These are phyloP conservation scores for Fusarium anguioides DNA, from an alignment of 2,329 filamentous ascomycete species.

Conservation along the genomic window DNA sequence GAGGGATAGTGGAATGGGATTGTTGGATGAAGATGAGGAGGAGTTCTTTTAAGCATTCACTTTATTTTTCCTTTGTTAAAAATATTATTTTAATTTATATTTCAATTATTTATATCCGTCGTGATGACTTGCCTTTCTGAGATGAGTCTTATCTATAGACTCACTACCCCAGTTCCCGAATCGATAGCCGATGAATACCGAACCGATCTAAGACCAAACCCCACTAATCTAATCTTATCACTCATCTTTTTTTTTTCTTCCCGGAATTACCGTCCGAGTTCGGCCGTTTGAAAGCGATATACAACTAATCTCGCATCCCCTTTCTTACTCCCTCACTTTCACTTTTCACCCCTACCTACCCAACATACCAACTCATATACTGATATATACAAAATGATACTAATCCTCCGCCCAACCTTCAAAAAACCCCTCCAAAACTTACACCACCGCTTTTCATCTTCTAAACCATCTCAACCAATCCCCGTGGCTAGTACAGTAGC, in stretches of 20 bases:
- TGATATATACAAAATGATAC: slow-evolving; percentile 2
- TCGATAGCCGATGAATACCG: slow-evolving; percentile 26
- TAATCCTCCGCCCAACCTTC: slow-evolving; percentile 33
- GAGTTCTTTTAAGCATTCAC: slow-evolving; percentile 44
- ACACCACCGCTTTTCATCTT: slow-evolving; percentile 35
- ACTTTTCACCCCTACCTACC: not conserved
- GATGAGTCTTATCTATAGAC: not conserved
- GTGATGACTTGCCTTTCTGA: slow-evolving; percentile 54
- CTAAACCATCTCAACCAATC: slow-evolving; percentile 25
- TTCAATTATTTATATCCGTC: not conserved
- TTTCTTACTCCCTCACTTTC: too few species aligned
- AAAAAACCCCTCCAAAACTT: slow-evolving; percentile 26
- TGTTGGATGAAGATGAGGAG: slow-evolving; percentile 65
- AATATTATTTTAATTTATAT: not conserved
- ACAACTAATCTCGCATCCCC: slow-evolving; percentile 10
- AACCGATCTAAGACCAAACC: not conserved
- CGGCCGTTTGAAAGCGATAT: slow-evolving; percentile 21
- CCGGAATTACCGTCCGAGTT: slow-evolving; percentile 36
- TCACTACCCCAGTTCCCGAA: not conserved
- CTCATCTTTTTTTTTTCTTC: not conserved
- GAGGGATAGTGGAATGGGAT: slow-evolving; percentile 66
- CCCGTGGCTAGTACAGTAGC: slow-evolving; percentile 36
- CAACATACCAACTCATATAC: not conserved
- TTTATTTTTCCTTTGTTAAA: slow-evolving; percentile 41
- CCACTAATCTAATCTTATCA: slow-evolving; percentile 16